Conservation (phyloP, 345 rosid genomes). For the Syzygium oleosum region DNA sequence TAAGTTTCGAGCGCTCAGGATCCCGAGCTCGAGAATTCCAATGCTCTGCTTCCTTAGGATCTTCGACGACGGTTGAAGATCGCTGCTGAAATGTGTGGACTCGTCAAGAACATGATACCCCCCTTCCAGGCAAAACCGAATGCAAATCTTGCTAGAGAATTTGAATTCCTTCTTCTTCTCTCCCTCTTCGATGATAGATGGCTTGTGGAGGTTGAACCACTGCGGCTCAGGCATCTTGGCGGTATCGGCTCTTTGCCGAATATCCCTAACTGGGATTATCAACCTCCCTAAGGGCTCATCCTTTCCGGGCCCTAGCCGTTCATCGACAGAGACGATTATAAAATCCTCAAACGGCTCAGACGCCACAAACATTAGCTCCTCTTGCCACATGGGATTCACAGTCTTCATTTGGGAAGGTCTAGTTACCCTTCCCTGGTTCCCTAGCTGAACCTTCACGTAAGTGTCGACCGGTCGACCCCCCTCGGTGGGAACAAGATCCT, state of each 20-base stretch:
- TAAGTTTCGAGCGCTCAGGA: constrained; percentile 69
- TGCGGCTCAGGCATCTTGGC: constrained; percentile 15
- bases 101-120: constrained; percentile 97
- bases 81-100: constrained; percentile 89
- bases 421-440: constrained; percentile 26
- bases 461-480: constrained; percentile 27
- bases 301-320: constrained; percentile 23
- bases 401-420: constrained; percentile 17
- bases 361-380: constrained; percentile 45
- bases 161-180: constrained; percentile 54
- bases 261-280: constrained; percentile 1
- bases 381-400: constrained; percentile 39
- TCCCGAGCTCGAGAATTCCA: constrained; percentile 84
- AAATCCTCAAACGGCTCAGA: constrained; percentile 48
- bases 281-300: constrained; percentile 30
- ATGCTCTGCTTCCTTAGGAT: constrained; percentile 56
- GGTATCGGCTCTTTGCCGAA: constrained; percentile 18
- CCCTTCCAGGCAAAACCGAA: constrained; percentile 56
- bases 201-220: constrained; percentile 34
- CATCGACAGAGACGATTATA: constrained; percentile 21
- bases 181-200: constrained; percentile 23
- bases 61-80: constrained; percentile 85
- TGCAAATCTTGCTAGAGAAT: constrained; percentile 73
- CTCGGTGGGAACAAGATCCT: constrained; percentile 30
- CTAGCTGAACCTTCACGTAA: constrained; percentile 26